Evolutionary conservation across 1,139 yeast species (phyloP), one percentile per base, ranked within the genome.

Genomic region (Kodamaea suecica): DNA sequence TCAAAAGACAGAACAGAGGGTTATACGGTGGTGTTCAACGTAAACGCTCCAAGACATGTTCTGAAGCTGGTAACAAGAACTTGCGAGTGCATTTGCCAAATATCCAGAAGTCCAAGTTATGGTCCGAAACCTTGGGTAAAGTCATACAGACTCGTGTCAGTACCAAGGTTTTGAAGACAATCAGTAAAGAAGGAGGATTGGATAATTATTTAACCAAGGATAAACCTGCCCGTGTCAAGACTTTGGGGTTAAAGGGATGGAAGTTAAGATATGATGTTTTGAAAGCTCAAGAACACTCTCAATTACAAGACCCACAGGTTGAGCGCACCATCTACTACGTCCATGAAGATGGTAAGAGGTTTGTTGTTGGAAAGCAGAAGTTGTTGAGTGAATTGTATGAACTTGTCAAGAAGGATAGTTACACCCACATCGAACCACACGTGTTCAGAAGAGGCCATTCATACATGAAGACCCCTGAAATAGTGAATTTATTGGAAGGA

Each of bases 191-290:
- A 60, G 97, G 97, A 43, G 98, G 98, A 10, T 70, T 92, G 43
- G 98, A 92, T 55, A 79, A 80, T 48, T 92, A 92, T 56, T 62
- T 92, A 43, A 74, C 80, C 38, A 92, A 92, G 63, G 95, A 87
- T 42, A 86, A 84, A 48, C 72, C 95, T 8, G 95, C 95, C 3
- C 75, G 98, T 62, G 70, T 86, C 45, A 92, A 92, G 66, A 95
- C 94, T 53, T 67, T 92, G 53, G 98, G 98, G 1, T 83, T 90
- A 38, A 71, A 76, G 39, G 98, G 97, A 20, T 92, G 97, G 97
- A 76, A 74, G 52, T 70, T 92, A 50, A 81, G 92, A 54, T 88
- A 83, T 60, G 75, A 78, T 39, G 79, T 92, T 17, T 60, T 90
- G 51, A 55, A 57, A 41, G 49, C 55, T 31, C 45, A 51, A 35